phyloP scores from a whole-genome alignment of 75 land plant genomes.

The Selaginella moellendorffii region DNA sequence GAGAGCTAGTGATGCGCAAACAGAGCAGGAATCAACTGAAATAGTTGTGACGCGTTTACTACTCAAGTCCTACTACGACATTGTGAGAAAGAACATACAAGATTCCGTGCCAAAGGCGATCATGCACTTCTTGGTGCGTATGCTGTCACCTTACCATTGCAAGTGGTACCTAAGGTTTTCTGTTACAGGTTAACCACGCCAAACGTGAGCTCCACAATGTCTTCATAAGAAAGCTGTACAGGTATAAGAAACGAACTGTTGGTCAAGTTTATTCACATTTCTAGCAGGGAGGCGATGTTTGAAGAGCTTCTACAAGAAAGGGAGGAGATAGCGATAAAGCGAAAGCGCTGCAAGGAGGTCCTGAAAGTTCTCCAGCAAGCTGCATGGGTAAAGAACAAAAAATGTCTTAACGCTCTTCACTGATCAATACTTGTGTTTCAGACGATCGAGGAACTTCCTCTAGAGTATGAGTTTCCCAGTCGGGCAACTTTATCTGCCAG shows the following conservation, averaged over 20 bases:
- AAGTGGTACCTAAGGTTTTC: too few species aligned
- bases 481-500: slow-evolving; percentile 9
- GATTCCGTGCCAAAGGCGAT: slow-evolving; percentile 92
- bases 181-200: slow-evolving; percentile 59
- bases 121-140: slow-evolving; percentile 88
- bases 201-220: slow-evolving; percentile 86
- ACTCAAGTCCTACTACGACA: slow-evolving; percentile 79
- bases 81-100: slow-evolving; percentile 81
- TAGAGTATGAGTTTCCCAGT: slow-evolving; percentile 47
- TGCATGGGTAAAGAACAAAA: slow-evolving; percentile 27
- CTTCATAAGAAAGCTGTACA: slow-evolving; percentile 79
- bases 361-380: slow-evolving; percentile 51
- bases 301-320: slow-evolving; percentile 89
- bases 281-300: slow-evolving; percentile 61
- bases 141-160: too few species aligned
- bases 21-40: slow-evolving; percentile 56
- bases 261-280: background rate
- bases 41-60: slow-evolving; percentile 64
- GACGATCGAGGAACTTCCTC: slow-evolving; percentile 85
- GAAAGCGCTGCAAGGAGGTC: slow-evolving; percentile 48
- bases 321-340: slow-evolving; percentile 57
- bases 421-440: slow-evolving; percentile 18
- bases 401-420: background rate
- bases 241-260: slow-evolving; percentile 25
- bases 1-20: background rate